A percentile compares a stretch with the other conserved stretches of the same genome.
Conservation (phyloP, 768 basidiomycete genomes). For the Suillus subaureus region DNA sequence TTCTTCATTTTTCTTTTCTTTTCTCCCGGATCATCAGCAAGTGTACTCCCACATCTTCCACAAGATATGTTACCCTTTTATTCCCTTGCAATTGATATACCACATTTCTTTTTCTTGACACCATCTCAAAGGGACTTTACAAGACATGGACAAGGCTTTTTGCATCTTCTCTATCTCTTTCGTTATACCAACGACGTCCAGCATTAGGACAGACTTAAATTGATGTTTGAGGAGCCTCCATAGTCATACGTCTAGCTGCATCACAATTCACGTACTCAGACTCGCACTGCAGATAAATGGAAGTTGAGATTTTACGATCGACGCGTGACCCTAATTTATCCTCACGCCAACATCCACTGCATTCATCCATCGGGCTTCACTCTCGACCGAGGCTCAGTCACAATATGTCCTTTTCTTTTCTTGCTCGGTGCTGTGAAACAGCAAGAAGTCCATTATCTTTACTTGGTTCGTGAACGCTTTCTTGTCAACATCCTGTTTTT, state of each 20-base stretch:
- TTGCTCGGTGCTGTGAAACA: slow-evolving; percentile 45
- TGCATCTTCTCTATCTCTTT: neutral
- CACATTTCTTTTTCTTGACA: neutral
- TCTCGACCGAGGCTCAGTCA: neutral
- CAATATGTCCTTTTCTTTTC: slow-evolving; percentile 30
- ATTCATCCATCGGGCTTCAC: neutral
- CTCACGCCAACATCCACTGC: neutral
- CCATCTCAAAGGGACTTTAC: neutral
- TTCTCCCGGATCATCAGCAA: neutral
- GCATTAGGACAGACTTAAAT: neutral
- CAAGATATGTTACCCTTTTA: slow-evolving; percentile 1
- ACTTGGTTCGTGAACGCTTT: slow-evolving; percentile 27
- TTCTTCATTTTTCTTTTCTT: neutral
- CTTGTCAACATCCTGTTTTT: neutral
- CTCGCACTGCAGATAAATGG: neutral
- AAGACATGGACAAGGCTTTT: neutral
- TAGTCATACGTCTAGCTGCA: neutral
- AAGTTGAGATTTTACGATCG: neutral
- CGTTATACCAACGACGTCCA: neutral
- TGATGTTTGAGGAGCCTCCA: neutral
- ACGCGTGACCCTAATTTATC: neutral
- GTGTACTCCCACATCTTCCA: slow-evolving; percentile 4
- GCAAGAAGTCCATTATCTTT: slow-evolving; percentile 52
- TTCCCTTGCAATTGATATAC: slow-evolving; percentile 7
- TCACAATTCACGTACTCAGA: neutral